Evolutionary conservation across 2,329 filamentous ascomycete genomes (phyloP).

Genomic region (Colletotrichum tofieldiae): DNA sequence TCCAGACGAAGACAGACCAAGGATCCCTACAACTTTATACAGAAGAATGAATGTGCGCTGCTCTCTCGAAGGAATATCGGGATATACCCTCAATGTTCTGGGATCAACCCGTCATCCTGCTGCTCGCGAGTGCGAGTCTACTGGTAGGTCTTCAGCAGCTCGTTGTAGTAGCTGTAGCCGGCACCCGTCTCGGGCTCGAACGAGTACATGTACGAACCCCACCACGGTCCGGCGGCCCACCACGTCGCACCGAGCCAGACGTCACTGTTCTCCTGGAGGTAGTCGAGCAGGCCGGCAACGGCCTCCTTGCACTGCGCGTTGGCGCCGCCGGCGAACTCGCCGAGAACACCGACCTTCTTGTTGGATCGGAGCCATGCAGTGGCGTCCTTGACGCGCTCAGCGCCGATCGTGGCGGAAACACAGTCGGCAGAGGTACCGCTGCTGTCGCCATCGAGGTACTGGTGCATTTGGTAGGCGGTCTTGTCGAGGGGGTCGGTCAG

Average conservation of each 20-base stretch:
- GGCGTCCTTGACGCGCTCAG: conserved; percentile 59
- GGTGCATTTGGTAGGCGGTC: conserved; percentile 68
- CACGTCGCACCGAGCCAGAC: conserved; percentile 67
- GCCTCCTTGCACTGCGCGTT: conserved; percentile 64
- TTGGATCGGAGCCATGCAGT: conserved; percentile 65
- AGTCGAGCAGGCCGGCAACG: conserved; percentile 62
- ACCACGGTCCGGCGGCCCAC: conserved; percentile 66
- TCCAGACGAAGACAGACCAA: not conserved
- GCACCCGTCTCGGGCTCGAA: conserved; percentile 57
- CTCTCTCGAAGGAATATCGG: not conserved
- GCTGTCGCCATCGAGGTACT: conserved; percentile 66
- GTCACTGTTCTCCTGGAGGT: conserved; percentile 65
- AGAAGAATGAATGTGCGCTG: not conserved
- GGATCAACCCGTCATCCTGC: not conserved
- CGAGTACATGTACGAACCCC: conserved; percentile 60
- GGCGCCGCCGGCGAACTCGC: conserved; percentile 65
- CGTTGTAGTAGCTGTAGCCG: conserved; percentile 50
- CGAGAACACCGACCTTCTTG: conserved; percentile 64
- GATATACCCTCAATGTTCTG: not conserved
- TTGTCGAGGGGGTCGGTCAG: conserved; percentile 59
- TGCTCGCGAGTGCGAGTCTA: not conserved
- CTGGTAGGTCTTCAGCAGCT: conserved; percentile 38
- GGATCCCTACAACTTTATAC: not conserved
- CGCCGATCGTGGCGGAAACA: conserved; percentile 60
- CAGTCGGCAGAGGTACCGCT: conserved; percentile 61